Evolutionary conservation across 2,329 filamentous ascomycete genomes (phyloP).

Genomic region (Lojkania enalia): DNA sequence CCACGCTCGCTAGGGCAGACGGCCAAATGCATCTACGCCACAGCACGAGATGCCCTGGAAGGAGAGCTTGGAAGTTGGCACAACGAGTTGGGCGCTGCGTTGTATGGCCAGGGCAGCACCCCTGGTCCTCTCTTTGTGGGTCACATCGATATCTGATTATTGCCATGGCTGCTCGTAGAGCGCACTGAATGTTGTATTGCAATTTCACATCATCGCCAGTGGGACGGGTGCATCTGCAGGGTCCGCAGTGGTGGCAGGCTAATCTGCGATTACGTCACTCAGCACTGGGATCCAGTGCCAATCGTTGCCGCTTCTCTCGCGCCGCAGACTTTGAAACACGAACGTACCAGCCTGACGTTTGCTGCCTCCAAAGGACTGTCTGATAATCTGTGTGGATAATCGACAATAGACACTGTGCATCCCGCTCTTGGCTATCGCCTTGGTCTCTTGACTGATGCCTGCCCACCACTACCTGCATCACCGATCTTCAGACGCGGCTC

Average conservation of each 20-base stretch:
- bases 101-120: slow-evolving; percentile 9
- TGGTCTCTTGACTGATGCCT: too few relatives aligned
- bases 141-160: too few relatives aligned
- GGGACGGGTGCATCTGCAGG: not conserved
- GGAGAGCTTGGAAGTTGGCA: slow-evolving; percentile 14
- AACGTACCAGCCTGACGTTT: not conserved
- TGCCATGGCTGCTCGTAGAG: too few relatives aligned
- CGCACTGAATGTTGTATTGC: too few relatives aligned
- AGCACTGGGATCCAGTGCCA: not conserved
- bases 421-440: too few relatives aligned
- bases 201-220: too few relatives aligned
- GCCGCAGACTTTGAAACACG: not conserved
- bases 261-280: not conserved
- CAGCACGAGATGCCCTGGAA: not conserved
- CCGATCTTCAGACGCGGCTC: too few relatives aligned
- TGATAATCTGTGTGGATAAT: too few relatives aligned
- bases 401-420: too few relatives aligned
- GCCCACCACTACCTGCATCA: too few relatives aligned
- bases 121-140: not conserved
- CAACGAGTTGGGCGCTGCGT: not conserved
- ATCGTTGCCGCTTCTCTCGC: not conserved
- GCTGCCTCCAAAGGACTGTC: not conserved
- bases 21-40: slow-evolving; percentile 7
- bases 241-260: not conserved
- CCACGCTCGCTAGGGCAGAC: slow-evolving; percentile 7